phyloP scores from a whole-genome alignment of 352 stramenopile genomes.

The Phytopythium aichiense region DNA sequence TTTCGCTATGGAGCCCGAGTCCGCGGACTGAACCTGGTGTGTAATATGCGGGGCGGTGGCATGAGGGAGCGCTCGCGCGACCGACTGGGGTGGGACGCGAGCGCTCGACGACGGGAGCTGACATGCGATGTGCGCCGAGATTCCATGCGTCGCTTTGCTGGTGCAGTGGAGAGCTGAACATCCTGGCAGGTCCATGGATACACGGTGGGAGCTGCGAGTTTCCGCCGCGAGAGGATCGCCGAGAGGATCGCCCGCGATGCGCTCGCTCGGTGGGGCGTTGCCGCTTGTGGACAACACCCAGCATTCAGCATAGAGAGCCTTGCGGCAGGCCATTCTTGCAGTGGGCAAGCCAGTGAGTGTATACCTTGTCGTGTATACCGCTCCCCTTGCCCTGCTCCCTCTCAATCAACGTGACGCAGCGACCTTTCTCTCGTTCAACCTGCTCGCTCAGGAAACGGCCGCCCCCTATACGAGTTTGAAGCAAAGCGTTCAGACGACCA shows the following conservation, averaged over 20 bases:
- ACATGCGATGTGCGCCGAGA: not conserved
- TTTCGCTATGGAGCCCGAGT: too few species aligned
- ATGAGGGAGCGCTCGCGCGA: too few species aligned
- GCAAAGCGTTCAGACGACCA: constrained; percentile 12
- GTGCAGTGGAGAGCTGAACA: too few species aligned
- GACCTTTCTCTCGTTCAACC: not conserved
- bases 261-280: too few species aligned
- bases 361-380: not conserved
- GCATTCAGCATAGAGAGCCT: not conserved
- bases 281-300: too few species aligned
- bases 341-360: not conserved
- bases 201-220: too few species aligned
- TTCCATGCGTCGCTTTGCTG: too few species aligned
- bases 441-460: not conserved
- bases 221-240: too few species aligned
- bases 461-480: not conserved
- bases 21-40: too few species aligned
- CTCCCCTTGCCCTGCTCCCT: not conserved
- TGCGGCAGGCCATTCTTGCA: not conserved
- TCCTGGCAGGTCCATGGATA: too few species aligned
- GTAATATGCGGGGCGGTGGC: too few species aligned
- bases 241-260: too few species aligned
- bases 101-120: not conserved
- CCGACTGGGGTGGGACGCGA: not conserved
- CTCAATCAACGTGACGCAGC: constrained; percentile 1